Conservation (phyloP, 495 filamentous ascomycete species). For the Chaetomidium leptoderma region DNA sequence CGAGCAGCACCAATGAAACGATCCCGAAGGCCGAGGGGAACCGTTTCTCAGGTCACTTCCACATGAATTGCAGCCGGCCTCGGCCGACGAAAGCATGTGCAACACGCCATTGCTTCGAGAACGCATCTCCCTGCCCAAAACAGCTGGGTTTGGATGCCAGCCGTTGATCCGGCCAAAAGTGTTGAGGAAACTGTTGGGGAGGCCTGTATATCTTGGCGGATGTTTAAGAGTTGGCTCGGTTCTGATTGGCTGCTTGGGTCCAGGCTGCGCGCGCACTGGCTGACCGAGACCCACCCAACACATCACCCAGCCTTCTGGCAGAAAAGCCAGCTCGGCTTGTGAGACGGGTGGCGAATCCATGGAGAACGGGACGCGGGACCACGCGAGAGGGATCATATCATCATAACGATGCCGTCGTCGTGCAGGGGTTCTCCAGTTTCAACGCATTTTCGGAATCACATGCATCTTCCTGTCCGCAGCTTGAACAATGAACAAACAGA, state of each 20-base stretch:
- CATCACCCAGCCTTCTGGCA: slow-evolving; percentile 1
- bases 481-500: too few species aligned
- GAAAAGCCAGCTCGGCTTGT: too few species aligned
- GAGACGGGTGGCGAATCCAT: too few species aligned
- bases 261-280: not conserved
- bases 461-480: too few species aligned
- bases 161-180: slow-evolving; percentile 28
- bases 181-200: slow-evolving; percentile 39
- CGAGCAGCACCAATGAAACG: slow-evolving; percentile 14
- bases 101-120: slow-evolving; percentile 21
- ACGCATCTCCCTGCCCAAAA: slow-evolving; percentile 17
- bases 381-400: too few species aligned
- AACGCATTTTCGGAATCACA: too few species aligned
- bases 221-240: not conserved
- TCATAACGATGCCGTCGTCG: too few species aligned
- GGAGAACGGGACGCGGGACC: too few species aligned
- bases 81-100: slow-evolving; percentile 28
- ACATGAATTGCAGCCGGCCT: slow-evolving; percentile 18
- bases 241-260: slow-evolving; percentile 13
- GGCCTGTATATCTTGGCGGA: slow-evolving; percentile 12
- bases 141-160: slow-evolving; percentile 7
- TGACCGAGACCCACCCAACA: not conserved
- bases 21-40: slow-evolving; percentile 8
- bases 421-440: too few species aligned
- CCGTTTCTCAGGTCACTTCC: slow-evolving; percentile 10